Conservation (phyloP, 1,139 yeast genomes). For the Hyphopichia buzzinii region DNA sequence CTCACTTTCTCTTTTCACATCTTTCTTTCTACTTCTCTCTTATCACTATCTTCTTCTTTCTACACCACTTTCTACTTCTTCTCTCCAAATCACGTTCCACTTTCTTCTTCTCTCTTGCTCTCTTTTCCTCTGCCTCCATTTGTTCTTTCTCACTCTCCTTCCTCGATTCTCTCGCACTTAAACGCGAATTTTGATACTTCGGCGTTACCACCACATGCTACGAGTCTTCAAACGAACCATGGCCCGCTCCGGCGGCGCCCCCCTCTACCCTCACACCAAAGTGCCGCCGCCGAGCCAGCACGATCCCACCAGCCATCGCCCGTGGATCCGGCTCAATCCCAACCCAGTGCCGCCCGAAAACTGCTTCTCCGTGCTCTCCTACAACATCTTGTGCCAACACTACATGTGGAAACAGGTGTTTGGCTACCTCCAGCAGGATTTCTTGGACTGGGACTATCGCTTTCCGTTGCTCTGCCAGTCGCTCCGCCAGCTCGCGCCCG, state of each 20-base stretch:
- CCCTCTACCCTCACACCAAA: slow-evolving; percentile 2
- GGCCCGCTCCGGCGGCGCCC: slow-evolving; percentile 1
- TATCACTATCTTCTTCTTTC: too few species aligned
- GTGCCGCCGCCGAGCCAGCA: slow-evolving; percentile 8
- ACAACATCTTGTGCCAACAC: slow-evolving; percentile 53
- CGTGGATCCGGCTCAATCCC: slow-evolving; percentile 17
- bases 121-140: too few species aligned
- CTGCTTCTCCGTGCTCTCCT: slow-evolving; percentile 41
- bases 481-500: slow-evolving; percentile 41
- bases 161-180: too few species aligned
- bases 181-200: too few species aligned
- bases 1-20: too few species aligned
- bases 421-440: slow-evolving; percentile 43
- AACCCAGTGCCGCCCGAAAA: slow-evolving; percentile 4
- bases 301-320: slow-evolving; percentile 23
- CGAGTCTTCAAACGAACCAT: background rate
- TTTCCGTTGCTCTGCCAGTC: slow-evolving; percentile 41
- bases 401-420: slow-evolving; percentile 59
- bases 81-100: too few species aligned
- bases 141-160: too few species aligned
- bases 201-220: too few species aligned
- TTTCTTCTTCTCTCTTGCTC: too few species aligned
- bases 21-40: too few species aligned
- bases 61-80: too few species aligned
- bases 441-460: slow-evolving; percentile 49